Evolutionary conservation across 257 asterid species (phyloP).

Genomic region (Rauvolfia tetraphylla): DNA sequence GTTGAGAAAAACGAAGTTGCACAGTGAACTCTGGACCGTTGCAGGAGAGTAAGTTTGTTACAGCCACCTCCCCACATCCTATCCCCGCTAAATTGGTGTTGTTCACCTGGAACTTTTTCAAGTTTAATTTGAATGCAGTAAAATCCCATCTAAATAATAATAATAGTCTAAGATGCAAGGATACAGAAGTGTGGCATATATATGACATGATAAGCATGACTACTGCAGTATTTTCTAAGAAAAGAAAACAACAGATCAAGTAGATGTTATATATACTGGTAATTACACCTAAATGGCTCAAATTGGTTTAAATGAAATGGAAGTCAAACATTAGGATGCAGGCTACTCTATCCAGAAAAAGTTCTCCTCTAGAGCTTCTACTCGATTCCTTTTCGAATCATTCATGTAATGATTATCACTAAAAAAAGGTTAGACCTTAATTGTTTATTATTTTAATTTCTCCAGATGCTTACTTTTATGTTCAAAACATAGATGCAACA

Average conservation of each 20-base stretch:
- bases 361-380: too few species aligned
- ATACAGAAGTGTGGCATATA: not conserved
- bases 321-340: too few species aligned
- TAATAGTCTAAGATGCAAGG: not conserved
- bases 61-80: slow-evolving; percentile 62
- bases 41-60: slow-evolving; percentile 55
- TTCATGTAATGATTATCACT: too few species aligned
- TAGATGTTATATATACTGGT: not conserved
- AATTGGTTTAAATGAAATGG: too few species aligned
- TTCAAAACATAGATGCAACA: too few species aligned
- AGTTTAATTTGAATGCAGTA: not conserved
- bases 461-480: too few species aligned
- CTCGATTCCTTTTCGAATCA: too few species aligned
- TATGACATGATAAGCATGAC: not conserved
- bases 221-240: not conserved
- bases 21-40: slow-evolving; percentile 56
- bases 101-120: slow-evolving; percentile 53
- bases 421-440: too few species aligned
- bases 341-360: too few species aligned
- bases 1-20: slow-evolving; percentile 39
- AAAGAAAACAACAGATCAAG: not conserved
- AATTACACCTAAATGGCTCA: too few species aligned
- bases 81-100: slow-evolving; percentile 49
- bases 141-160: too few species aligned
- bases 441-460: too few species aligned